Evolutionary conservation across 192 early-diverging fungal species (phyloP).

Genomic region (Phlyctochytrium planicorne): DNA sequence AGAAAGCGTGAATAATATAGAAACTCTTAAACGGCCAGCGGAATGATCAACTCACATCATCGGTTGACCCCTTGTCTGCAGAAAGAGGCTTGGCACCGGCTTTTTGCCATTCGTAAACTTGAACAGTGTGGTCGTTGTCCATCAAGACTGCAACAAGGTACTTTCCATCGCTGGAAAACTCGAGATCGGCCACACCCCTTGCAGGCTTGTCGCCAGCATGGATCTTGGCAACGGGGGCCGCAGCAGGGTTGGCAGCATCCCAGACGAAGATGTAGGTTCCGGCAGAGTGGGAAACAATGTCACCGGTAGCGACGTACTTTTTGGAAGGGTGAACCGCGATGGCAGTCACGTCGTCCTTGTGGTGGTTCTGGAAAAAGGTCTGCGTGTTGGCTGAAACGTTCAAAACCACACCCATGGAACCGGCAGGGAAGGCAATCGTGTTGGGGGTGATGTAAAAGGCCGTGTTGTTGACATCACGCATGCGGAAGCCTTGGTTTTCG

Average conservation of each 20-base stretch:
- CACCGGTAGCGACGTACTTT: conserved; percentile 23
- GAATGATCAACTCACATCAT: conserved; percentile 5
- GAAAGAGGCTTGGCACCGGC: conserved; percentile 14
- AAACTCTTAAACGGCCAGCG: not conserved
- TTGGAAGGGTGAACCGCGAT: conserved; percentile 23
- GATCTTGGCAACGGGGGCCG: conserved; percentile 18
- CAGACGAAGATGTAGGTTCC: conserved; percentile 22
- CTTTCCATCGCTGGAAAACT: conserved; percentile 22
- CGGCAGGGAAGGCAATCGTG: conserved; percentile 23
- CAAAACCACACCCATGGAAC: conserved; percentile 23
- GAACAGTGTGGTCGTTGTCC: conserved; percentile 18
- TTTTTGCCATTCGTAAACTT: conserved; percentile 30
- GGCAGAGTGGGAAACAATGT: conserved; percentile 11
- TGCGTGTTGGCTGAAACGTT: conserved; percentile 13
- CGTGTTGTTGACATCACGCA: conserved; percentile 27
- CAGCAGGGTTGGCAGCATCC: conserved; percentile 19
- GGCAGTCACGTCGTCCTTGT: conserved; percentile 24
- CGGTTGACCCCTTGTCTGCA: conserved; percentile 11
- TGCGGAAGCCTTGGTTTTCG: conserved; percentile 15
- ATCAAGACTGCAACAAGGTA: conserved; percentile 17
- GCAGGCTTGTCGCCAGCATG: conserved; percentile 22
- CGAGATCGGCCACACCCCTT: conserved; percentile 17
- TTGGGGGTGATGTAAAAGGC: conserved; percentile 22
- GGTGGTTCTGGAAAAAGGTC: conserved; percentile 20
- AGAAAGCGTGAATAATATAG: not conserved